These are phyloP conservation scores for Plasmodium malariae DNA, from an alignment of 169 alveolate genomes.

Conservation along the genomic window DNA sequence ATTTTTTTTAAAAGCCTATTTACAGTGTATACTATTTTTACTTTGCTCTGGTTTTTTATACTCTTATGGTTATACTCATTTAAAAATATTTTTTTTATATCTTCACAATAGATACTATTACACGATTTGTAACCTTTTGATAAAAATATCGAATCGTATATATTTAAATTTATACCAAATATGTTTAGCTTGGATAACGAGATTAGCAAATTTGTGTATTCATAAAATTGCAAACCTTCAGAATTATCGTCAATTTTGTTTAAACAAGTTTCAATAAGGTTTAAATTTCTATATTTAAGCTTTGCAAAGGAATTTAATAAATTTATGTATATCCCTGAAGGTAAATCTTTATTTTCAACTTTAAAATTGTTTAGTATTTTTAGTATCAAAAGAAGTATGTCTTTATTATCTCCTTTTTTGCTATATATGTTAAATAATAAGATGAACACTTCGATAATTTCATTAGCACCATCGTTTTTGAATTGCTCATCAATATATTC, in stretches of 20 bases:
- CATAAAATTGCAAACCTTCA: constrained; percentile 38
- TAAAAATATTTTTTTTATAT: constrained; percentile 16
- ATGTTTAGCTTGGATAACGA: constrained; percentile 61
- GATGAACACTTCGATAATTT: background rate
- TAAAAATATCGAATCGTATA: constrained; percentile 10
- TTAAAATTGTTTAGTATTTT: constrained; percentile 22
- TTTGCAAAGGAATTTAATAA: constrained; percentile 65
- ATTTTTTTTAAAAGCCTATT: constrained; percentile 30
- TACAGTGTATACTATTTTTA: constrained; percentile 10
- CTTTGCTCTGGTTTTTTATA: background rate
- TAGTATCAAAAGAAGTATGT: constrained; percentile 18
- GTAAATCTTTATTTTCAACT: constrained; percentile 2
- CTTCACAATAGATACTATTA: background rate
- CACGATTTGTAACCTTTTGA: background rate
- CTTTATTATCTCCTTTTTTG: constrained; percentile 47
- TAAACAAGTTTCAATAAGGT: constrained; percentile 28
- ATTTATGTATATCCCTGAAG: constrained; percentile 32
- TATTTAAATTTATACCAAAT: constrained; percentile 16
- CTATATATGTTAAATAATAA: constrained; percentile 52
- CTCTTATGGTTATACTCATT: constrained; percentile 19
- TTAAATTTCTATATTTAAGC: constrained; percentile 50
- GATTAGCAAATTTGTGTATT: constrained; percentile 45
- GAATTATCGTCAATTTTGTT: constrained; percentile 23
- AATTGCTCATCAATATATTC: background rate
- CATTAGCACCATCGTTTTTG: background rate